Percentiles rank a stretch among this genome's conserved stretches.
Conservation (phyloP, 352 stramenopile genomes). For the Phytophthora colocasiae region DNA sequence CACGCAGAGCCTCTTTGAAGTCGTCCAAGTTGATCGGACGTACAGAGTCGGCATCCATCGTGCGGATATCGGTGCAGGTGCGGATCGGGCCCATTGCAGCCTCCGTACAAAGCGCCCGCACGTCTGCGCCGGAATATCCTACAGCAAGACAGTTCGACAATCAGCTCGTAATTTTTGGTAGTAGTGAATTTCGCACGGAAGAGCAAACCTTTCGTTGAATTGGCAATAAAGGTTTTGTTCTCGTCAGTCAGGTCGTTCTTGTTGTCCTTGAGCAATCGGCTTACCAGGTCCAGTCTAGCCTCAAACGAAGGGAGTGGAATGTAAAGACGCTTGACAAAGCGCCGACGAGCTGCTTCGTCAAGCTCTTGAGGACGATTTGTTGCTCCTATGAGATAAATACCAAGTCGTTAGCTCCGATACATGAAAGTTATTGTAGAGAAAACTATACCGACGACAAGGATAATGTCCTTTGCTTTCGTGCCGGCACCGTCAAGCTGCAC, state of each 20-base stretch:
- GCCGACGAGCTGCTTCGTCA: conserved; percentile 96
- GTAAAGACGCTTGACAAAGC: conserved; percentile 98
- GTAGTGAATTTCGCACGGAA: neutral
- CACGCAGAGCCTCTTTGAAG: conserved; percentile 94
- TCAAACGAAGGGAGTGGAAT: conserved; percentile 94
- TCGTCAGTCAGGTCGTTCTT: conserved; percentile 85
- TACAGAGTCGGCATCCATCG: conserved; percentile 91
- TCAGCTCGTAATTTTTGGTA: conserved; percentile 13
- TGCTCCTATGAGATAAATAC: conserved; percentile 63
- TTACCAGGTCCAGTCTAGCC: conserved; percentile 90
- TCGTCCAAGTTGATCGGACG: conserved; percentile 95
- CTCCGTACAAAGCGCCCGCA: conserved; percentile 97
- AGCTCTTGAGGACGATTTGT: conserved; percentile 98
- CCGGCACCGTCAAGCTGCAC: conserved; percentile 97
- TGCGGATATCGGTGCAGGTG: conserved; percentile 82
- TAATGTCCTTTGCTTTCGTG: conserved; percentile 91
- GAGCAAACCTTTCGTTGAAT: conserved; percentile 76
- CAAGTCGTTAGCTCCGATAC: neutral
- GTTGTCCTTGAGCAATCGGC: conserved; percentile 94
- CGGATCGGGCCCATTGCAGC: conserved; percentile 98
- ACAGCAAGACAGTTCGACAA: conserved; percentile 1
- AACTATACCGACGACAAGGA: conserved; percentile 84
- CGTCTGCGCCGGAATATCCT: conserved; percentile 98
- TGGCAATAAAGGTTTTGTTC: conserved; percentile 92
- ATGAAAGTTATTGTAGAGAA: neutral